phyloP scores from a whole-genome alignment of 192 early-diverging fungal genomes.

The Funneliformis geosporum region DNA sequence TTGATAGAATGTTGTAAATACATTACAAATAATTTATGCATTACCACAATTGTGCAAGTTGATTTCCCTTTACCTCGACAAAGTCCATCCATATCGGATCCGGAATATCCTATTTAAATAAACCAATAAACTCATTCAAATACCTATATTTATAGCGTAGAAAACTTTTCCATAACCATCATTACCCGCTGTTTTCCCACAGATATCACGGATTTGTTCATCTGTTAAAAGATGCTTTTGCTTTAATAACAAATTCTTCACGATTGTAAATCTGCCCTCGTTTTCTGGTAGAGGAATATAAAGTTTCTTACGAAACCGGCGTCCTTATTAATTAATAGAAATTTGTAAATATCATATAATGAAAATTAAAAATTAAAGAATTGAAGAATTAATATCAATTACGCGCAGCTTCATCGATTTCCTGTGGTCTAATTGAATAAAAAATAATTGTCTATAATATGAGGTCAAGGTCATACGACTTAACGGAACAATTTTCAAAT shows the following conservation, averaged over 20 bases:
- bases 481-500: not conserved
- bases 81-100: conserved; percentile 87
- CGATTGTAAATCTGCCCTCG: conserved; percentile 63
- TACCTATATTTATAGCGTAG: not conserved
- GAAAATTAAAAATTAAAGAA: no score
- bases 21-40: not conserved
- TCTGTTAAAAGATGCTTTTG: conserved; percentile 60
- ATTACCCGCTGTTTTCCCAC: conserved; percentile 55
- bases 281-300: conserved; percentile 88
- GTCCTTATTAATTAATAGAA: conserved; percentile 29
- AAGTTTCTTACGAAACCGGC: conserved; percentile 68
- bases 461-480: no score
- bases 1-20: not conserved
- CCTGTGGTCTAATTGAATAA: conserved; percentile 65
- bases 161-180: not conserved
- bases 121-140: not conserved
- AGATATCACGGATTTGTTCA: conserved; percentile 62
- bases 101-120: conserved; percentile 63
- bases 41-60: not conserved
- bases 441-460: not conserved
- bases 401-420: conserved; percentile 91
- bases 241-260: conserved; percentile 61
- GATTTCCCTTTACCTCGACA: conserved; percentile 49
- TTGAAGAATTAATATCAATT: conserved; percentile 25
- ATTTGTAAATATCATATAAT: not conserved